These are phyloP conservation scores for Umbilicus rupestris DNA, from an alignment of 164 flowering plant species.

Conservation along the genomic window DNA sequence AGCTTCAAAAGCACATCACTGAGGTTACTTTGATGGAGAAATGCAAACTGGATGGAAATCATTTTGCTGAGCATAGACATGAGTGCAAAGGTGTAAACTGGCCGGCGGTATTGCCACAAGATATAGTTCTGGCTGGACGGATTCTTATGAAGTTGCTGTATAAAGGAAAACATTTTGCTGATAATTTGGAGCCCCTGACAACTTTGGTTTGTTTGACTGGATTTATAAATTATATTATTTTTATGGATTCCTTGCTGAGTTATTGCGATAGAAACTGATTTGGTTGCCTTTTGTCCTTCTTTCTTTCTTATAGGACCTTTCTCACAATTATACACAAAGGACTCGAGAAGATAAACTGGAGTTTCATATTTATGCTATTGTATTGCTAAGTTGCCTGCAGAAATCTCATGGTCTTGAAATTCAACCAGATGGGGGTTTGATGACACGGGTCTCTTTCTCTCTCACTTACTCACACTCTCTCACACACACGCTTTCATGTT, in stretches of 20 bases:
- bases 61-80: conserved; percentile 54
- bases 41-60: conserved; percentile 14
- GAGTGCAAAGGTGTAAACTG: conserved; percentile 77
- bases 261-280: background rate
- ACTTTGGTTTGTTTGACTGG: conserved; percentile 33
- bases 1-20: conserved; percentile 30
- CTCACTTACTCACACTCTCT: conserved; percentile 8
- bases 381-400: conserved; percentile 55
- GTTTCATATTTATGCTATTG: conserved; percentile 49
- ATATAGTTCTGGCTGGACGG: conserved; percentile 71
- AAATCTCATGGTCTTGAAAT: conserved; percentile 26
- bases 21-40: conserved; percentile 16
- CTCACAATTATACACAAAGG: conserved; percentile 44
- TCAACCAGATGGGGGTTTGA: conserved; percentile 28
- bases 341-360: conserved; percentile 55
- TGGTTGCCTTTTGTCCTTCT: background rate
- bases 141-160: conserved; percentile 38
- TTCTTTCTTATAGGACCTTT: conserved; percentile 45
- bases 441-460: conserved; percentile 36
- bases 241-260: background rate
- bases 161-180: conserved; percentile 18
- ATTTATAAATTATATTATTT: conserved; percentile 10
- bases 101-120: conserved; percentile 73
- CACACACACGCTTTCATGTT: background rate
- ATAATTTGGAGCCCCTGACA: conserved; percentile 14